Base-by-base conservation (phyloP, 2,329 filamentous ascomycete species). In the Paraphaeosphaeria minitans region DNA sequence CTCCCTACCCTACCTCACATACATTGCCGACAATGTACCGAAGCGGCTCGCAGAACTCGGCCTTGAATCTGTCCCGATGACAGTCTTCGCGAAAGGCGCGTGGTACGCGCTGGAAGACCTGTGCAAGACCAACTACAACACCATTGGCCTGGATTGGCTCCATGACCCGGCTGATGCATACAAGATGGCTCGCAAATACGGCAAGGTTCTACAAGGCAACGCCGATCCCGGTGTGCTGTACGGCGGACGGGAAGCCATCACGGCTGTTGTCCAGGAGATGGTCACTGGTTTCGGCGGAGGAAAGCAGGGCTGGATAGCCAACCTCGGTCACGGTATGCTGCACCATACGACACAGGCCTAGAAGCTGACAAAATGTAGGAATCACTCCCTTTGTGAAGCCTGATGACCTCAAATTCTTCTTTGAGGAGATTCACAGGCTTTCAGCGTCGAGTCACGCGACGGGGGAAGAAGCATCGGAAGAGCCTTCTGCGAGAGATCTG, bases 31-130 rank as follows among this genome's bases (percentile, higher is more conserved):
- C 66, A 85, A 93, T 66, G 84, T 99, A 3, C 94, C 94, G 1
- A 83, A 82, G 67, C 88, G 87, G 60, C 80, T 98, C 57, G 81
- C 85, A 67, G 89, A 91, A 74, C 83, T 96, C 73, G 88, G 88
- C 0, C 79, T 94, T 53, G 90, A 93, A 58, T 83, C 82, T 12
- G 94, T 99, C 3, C 95, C 95, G 3, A 97, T 98, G 93, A 96
- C 93, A 5, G 93, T 98, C 24, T 99, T 99, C 77, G 93, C 95
- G 37, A 99, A 99, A 82, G 95, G 95, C 12, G 94, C 95, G 12
- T 98, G 95, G 91, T 95, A 96, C 77, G 92, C 93, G 4, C 83
- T 99, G 50, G 91, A 97, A 67, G 88, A 91, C 33, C 85, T 95
- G 21, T 97, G 93, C 80, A 82, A 93, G 71, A 86, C 93, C 16